These are phyloP conservation scores for Brassica incana DNA, from an alignment of 345 rosid genomes.

Conservation along the genomic window DNA sequence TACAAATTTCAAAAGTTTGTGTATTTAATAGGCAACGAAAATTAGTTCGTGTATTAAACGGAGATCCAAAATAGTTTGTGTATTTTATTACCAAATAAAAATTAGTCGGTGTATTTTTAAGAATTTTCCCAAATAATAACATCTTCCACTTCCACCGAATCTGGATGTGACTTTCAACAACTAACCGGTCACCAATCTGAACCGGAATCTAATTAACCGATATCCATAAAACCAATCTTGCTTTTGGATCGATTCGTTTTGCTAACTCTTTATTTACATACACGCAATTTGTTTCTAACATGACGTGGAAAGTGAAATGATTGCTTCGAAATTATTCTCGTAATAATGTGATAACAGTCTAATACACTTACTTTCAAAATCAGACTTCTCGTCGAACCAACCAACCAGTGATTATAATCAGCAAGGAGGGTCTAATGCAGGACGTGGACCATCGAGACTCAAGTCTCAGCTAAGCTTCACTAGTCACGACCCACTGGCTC, in stretches of 20 bases:
- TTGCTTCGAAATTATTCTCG: not conserved
- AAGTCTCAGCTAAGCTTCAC: slow-evolving; percentile 91
- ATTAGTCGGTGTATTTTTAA: too few species aligned
- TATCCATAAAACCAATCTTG: not conserved
- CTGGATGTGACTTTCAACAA: slow-evolving; percentile 27
- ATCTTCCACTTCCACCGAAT: slow-evolving; percentile 30
- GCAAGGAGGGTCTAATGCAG: slow-evolving; percentile 51
- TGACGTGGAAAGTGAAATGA: not conserved
- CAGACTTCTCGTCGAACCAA: slow-evolving; percentile 72
- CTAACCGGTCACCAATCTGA: slow-evolving; percentile 6
- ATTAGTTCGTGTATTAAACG: too few species aligned
- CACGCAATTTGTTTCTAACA: not conserved
- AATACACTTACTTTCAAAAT: not conserved
- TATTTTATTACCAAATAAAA: too few species aligned
- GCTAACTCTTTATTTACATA: not conserved
- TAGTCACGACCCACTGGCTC: slow-evolving; percentile 75
- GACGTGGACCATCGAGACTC: slow-evolving; percentile 53
- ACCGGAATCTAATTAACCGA: slow-evolving; percentile 19
- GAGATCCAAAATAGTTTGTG: too few species aligned
- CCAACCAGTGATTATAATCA: slow-evolving; percentile 52
- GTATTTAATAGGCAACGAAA: too few species aligned
- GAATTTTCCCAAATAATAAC: not conserved
- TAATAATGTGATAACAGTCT: not conserved
- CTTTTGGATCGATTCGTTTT: not conserved
- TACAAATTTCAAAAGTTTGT: too few species aligned